phyloP scores from a whole-genome alignment of 306 rosid species.

The Benincasa hispida region DNA sequence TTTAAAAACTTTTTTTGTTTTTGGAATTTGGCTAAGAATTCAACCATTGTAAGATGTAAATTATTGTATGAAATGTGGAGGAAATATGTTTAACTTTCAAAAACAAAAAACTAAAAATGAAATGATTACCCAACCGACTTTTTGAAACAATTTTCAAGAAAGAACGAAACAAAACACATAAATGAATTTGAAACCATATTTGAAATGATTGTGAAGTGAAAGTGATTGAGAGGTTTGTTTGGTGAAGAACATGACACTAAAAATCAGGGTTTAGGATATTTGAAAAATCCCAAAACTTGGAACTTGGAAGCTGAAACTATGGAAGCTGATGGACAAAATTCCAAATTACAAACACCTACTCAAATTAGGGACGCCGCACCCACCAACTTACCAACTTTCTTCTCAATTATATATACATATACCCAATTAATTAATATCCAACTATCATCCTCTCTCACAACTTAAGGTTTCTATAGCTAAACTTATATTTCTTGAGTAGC shows the following conservation, averaged over 20 bases:
- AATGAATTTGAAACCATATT: too few species aligned
- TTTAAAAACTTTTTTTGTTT: too few species aligned
- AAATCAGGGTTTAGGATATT: constrained; percentile 6
- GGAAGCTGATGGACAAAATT: constrained; percentile 6
- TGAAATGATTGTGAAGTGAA: background rate
- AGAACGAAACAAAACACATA: too few species aligned
- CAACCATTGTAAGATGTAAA: too few species aligned
- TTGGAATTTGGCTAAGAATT: too few species aligned
- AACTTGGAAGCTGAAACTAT: constrained; percentile 13
- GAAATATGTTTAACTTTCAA: too few species aligned
- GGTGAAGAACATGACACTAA: constrained; percentile 14
- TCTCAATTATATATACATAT: too few species aligned
- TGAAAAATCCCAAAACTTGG: constrained; percentile 6
- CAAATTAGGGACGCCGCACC: background rate
- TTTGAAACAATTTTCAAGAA: too few species aligned
- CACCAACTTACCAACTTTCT: background rate
- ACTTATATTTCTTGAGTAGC: background rate
- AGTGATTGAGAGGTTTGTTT: background rate
- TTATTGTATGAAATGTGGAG: too few species aligned
- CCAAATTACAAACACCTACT: background rate
- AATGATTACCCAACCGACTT: too few species aligned
- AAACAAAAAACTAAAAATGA: too few species aligned
- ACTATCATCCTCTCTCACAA: background rate
- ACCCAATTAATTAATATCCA: background rate
- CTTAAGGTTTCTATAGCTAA: background rate